These are phyloP conservation scores for Aspergillus saccharolyticus DNA, from an alignment of 495 filamentous ascomycete genomes.

Conservation along the genomic window DNA sequence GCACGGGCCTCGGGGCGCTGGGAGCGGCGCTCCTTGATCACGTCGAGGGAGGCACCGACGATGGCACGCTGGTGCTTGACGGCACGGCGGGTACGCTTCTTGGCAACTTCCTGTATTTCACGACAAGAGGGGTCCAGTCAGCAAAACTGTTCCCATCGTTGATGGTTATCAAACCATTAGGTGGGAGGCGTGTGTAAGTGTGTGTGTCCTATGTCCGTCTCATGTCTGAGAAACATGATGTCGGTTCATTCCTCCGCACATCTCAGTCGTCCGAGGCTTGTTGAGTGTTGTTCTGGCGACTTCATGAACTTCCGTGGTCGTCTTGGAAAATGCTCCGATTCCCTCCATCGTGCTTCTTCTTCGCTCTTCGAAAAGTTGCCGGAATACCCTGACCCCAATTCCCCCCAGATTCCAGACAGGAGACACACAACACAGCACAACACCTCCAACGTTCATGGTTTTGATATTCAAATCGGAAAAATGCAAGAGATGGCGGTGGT, in stretches of 20 bases:
- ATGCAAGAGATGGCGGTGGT: conserved; percentile 16
- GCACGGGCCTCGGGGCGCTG: conserved; percentile 90
- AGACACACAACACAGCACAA: conserved; percentile 20
- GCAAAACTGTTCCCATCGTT: conserved; percentile 19
- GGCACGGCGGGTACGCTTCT: conserved; percentile 97
- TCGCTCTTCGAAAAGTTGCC: too few relatives aligned
- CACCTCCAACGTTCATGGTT: too few relatives aligned
- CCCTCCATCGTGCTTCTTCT: background rate
- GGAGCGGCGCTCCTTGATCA: conserved; percentile 97
- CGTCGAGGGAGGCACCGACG: conserved; percentile 97
- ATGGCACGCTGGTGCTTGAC: conserved; percentile 99
- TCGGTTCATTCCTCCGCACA: too few relatives aligned
- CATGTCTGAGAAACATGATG: background rate
- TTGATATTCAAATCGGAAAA: conserved; percentile 13
- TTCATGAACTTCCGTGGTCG: too few relatives aligned
- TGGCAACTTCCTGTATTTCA: conserved; percentile 82
- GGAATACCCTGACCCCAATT: too few relatives aligned
- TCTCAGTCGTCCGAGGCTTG: too few relatives aligned
- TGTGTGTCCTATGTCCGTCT: background rate
- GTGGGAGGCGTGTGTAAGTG: too few relatives aligned
- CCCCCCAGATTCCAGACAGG: too few relatives aligned
- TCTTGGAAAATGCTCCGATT: background rate
- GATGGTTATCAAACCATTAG: background rate
- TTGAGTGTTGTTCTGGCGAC: too few relatives aligned
- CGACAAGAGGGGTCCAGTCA: conserved; percentile 35